Evolutionary conservation across 305 asterid genomes (phyloP).

Genomic region (Fraxinus sp.): DNA sequence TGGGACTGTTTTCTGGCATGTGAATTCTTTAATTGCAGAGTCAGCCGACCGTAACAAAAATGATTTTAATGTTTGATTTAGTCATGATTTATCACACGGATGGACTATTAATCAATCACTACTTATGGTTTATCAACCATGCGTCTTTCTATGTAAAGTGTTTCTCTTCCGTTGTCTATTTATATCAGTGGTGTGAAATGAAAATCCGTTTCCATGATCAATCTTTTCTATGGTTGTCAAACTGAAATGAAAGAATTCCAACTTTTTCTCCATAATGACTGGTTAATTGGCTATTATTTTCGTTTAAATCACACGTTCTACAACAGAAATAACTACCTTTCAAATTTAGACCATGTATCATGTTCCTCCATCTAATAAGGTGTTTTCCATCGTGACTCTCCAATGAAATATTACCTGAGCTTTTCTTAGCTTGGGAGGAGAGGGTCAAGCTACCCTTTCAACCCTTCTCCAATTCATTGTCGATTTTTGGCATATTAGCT

Average conservation of each 20-base stretch:
- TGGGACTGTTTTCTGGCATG: neutral
- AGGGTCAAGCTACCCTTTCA: conserved; percentile 36
- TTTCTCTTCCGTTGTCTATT: neutral
- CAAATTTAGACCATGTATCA: conserved; percentile 10
- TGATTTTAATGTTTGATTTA: neutral
- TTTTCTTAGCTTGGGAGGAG: conserved; percentile 32
- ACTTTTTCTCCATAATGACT: neutral
- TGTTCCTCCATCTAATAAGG: conserved; percentile 20
- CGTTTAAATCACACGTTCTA: conserved; percentile 42
- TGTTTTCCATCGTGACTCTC: neutral
- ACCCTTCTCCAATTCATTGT: conserved; percentile 39
- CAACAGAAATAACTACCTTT: conserved; percentile 39
- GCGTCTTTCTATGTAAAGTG: neutral
- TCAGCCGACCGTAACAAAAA: neutral
- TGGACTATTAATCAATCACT: neutral
- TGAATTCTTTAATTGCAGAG: neutral
- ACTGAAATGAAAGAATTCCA: neutral
- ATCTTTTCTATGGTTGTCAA: neutral
- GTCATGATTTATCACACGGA: neutral
- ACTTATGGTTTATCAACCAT: neutral
- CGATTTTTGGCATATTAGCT: neutral
- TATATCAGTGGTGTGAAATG: neutral
- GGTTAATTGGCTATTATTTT: conserved; percentile 26
- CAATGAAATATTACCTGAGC: neutral
- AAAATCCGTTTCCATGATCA: neutral